phyloP scores from a whole-genome alignment of 2,329 filamentous ascomycete species.

The Claviceps cyperi region DNA sequence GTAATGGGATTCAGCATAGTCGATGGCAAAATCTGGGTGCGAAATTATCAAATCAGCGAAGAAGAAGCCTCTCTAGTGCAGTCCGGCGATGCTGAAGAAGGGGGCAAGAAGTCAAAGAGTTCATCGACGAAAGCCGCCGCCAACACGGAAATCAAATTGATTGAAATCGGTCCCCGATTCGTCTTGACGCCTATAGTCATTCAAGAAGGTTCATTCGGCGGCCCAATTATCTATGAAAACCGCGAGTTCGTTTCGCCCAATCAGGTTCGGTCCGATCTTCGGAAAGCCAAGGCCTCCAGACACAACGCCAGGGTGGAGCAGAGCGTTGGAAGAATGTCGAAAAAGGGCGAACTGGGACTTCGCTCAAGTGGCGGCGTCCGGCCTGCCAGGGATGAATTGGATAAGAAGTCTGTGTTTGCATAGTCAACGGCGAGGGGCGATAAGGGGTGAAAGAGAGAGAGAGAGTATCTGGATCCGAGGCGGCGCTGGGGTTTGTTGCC shows the following conservation, averaged over 20 bases:
- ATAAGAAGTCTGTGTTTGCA: conserved; percentile 63
- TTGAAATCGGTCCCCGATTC: conserved; percentile 89
- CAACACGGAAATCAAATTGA: conserved; percentile 65
- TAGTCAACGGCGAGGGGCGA: conserved; percentile 21
- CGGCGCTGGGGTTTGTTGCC: conserved; percentile 1
- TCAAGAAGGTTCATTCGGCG: conserved; percentile 86
- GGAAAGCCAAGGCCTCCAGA: conserved; percentile 58
- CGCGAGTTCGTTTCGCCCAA: conserved; percentile 95
- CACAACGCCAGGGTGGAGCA: conserved; percentile 69
- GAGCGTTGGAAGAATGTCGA: conserved; percentile 54
- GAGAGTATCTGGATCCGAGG: not conserved
- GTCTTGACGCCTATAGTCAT: conserved; percentile 92
- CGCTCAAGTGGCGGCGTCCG: conserved; percentile 49
- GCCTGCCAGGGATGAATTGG: conserved; percentile 53
- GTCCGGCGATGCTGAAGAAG: conserved; percentile 20
- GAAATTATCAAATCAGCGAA: conserved; percentile 87
- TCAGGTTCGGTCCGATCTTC: conserved; percentile 73
- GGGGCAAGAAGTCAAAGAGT: conserved; percentile 28
- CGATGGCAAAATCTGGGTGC: conserved; percentile 90
- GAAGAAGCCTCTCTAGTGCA: conserved; percentile 46
- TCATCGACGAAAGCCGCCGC: conserved; percentile 25
- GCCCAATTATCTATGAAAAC: conserved; percentile 96
- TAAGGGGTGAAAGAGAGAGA: too few species aligned
- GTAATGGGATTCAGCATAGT: conserved; percentile 85
- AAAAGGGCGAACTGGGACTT: conserved; percentile 64